These are phyloP conservation scores for Dothideomycetidae sp. DNA, from an alignment of 2,329 filamentous ascomycete genomes.

Conservation along the genomic window DNA sequence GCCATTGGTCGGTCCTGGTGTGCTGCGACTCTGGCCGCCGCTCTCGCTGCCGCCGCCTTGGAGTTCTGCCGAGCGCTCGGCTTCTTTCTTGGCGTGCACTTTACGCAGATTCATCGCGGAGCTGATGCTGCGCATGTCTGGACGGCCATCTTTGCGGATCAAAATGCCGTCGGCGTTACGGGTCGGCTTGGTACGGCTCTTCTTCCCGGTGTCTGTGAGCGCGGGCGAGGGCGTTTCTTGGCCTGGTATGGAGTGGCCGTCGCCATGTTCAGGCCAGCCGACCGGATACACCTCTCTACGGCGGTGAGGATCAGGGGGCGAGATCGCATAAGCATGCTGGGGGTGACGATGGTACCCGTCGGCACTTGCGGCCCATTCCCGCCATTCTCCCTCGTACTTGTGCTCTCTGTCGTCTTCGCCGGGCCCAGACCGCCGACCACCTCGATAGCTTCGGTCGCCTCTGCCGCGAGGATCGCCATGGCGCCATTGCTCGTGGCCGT, in stretches of 20 bases:
- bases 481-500: conserved; percentile 7
- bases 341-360: conserved; percentile 2
- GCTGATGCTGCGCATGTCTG: conserved; percentile 38
- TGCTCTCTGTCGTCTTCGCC: conserved; percentile 17
- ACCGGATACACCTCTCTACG: conserved; percentile 7
- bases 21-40: too few relatives aligned
- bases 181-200: conserved; percentile 36
- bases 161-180: conserved; percentile 37
- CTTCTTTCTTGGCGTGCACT: conserved; percentile 36
- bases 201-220: conserved; percentile 22
- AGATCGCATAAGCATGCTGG: conserved; percentile 8
- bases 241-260: conserved; percentile 11
- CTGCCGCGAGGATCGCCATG: conserved; percentile 2
- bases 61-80: conserved; percentile 18
- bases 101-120: conserved; percentile 38
- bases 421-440: conserved; percentile 13
- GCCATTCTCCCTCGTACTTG: not conserved
- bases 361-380: conserved; percentile 2
- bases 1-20: conserved; percentile 1
- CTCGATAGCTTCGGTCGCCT: not conserved
- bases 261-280: conserved; percentile 3
- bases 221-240: conserved; percentile 7
- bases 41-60: conserved; percentile 17
- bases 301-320: conserved; percentile 4
- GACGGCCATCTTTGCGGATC: conserved; percentile 37